Percentiles rank a stretch among this genome's conserved stretches.
Evolutionary conservation across 139 green algal genomes (phyloP).

Genomic region (Gonium pectorale): DNA sequence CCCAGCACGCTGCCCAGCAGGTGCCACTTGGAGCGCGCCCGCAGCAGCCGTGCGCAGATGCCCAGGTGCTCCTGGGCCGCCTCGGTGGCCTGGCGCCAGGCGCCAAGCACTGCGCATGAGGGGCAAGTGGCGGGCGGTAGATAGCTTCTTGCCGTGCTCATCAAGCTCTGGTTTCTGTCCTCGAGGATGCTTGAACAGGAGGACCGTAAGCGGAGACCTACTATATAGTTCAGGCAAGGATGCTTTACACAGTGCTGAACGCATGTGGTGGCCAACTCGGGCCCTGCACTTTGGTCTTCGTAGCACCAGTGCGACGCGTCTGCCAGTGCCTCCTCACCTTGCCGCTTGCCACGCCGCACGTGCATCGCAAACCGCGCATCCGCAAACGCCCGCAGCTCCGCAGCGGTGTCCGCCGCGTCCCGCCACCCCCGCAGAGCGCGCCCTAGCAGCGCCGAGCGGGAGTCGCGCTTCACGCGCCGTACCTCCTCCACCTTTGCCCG

Average conservation of each 20-base stretch:
- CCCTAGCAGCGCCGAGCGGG: not conserved
- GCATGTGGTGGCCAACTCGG: too few relatives aligned
- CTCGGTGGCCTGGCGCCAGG: not conserved
- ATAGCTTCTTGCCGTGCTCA: not conserved
- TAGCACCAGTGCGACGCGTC: too few relatives aligned
- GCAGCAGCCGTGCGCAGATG: constrained; percentile 10
- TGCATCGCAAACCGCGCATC: not conserved
- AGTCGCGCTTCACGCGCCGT: not conserved
- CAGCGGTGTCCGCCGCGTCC: not conserved
- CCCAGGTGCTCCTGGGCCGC: not conserved
- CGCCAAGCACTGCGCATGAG: constrained; percentile 12
- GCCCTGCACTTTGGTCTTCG: too few relatives aligned
- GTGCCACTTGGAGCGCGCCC: not conserved
- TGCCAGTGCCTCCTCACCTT: constrained; percentile 11
- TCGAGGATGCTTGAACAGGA: too few relatives aligned
- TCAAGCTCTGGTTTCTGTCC: too few relatives aligned
- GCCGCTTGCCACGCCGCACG: not conserved
- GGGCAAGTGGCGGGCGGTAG: too few relatives aligned
- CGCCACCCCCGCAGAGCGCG: constrained; percentile 4
- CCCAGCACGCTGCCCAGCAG: not conserved
- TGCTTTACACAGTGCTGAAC: too few relatives aligned
- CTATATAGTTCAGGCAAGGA: too few relatives aligned
- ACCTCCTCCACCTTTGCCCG: not conserved
- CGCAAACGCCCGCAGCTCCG: not conserved
- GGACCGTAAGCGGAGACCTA: too few relatives aligned